Percentiles rank a stretch among this genome's conserved stretches.
Conservation (phyloP, 257 asterid species). For the Buddleja alternifolia region DNA sequence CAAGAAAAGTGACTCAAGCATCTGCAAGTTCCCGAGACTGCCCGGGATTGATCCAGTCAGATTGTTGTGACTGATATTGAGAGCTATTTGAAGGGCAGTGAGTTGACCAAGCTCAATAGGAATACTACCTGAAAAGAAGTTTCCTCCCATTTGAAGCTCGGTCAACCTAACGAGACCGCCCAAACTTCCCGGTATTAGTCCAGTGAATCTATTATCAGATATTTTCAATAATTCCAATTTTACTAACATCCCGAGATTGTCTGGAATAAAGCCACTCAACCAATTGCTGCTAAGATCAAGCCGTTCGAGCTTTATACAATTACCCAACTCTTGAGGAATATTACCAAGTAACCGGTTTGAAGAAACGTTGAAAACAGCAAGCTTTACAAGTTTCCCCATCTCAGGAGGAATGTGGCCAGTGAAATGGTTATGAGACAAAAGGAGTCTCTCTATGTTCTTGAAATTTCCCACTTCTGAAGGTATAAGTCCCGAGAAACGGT, state of each 20-base stretch:
- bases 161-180: slow-evolving; percentile 71
- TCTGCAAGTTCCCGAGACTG: slow-evolving; percentile 67
- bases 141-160: slow-evolving; percentile 87
- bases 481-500: slow-evolving; percentile 71
- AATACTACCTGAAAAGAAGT: slow-evolving; percentile 62
- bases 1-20: slow-evolving; percentile 78
- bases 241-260: slow-evolving; percentile 64
- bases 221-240: slow-evolving; percentile 74
- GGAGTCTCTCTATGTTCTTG: slow-evolving; percentile 68
- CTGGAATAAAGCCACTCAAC: slow-evolving; percentile 64
- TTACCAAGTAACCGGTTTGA: slow-evolving; percentile 60
- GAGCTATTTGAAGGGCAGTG: slow-evolving; percentile 74
- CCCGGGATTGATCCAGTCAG: slow-evolving; percentile 68
- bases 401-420: slow-evolving; percentile 73
- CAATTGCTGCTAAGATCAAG: slow-evolving; percentile 79
- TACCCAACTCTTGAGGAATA: slow-evolving; percentile 73
- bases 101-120: slow-evolving; percentile 78
- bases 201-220: slow-evolving; percentile 67
- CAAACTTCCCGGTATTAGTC: slow-evolving; percentile 63
- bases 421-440: slow-evolving; percentile 66
- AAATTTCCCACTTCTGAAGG: slow-evolving; percentile 68
- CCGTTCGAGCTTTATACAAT: slow-evolving; percentile 74
- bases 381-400: slow-evolving; percentile 75
- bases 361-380: slow-evolving; percentile 79
- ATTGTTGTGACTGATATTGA: slow-evolving; percentile 70